Evolutionary conservation across 2,329 filamentous ascomycete species (phyloP).

Genomic region (Paraphaeosphaeria minitans): DNA sequence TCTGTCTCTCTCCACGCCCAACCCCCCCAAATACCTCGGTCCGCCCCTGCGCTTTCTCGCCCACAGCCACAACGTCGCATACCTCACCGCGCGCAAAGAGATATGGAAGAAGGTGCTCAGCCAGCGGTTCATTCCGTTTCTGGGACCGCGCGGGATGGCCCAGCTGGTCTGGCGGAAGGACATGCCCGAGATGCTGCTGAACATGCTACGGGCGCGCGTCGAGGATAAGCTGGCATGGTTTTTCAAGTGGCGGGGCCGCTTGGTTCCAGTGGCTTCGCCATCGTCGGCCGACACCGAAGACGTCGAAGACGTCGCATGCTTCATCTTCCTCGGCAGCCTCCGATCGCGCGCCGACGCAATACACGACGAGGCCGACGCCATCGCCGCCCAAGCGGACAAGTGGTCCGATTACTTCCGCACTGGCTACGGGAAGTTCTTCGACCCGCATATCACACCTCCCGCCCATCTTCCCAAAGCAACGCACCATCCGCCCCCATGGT

Average conservation of each 20-base stretch:
- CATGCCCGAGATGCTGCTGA: constrained; percentile 52
- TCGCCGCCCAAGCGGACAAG: constrained; percentile 28
- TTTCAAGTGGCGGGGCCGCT: constrained; percentile 30
- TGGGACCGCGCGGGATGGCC: not conserved
- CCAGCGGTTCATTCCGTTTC: constrained; percentile 1
- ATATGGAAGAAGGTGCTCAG: constrained; percentile 39
- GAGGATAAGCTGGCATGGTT: constrained; percentile 45
- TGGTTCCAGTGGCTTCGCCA: constrained; percentile 30
- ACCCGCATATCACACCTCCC: constrained; percentile 29
- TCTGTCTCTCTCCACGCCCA: constrained; percentile 33
- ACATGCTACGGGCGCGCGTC: constrained; percentile 44
- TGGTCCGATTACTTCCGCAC: constrained; percentile 25
- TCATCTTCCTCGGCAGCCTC: constrained; percentile 34
- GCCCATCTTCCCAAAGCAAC: constrained; percentile 17
- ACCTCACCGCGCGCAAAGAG: constrained; percentile 26
- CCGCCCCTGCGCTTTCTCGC: constrained; percentile 30
- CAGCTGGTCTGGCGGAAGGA: constrained; percentile 53
- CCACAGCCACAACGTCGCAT: constrained; percentile 19
- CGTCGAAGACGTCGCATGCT: constrained; percentile 36
- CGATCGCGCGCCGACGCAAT: constrained; percentile 32
- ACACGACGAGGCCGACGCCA: constrained; percentile 19
- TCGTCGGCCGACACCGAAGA: constrained; percentile 24
- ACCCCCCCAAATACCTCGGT: constrained; percentile 24
- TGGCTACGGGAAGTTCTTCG: constrained; percentile 21
- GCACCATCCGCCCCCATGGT: constrained; percentile 36